A percentile compares a stretch with the other conserved stretches of the same genome.
phyloP scores from a whole-genome alignment of 2,329 filamentous ascomycete species.

The Fusarium equiseti region DNA sequence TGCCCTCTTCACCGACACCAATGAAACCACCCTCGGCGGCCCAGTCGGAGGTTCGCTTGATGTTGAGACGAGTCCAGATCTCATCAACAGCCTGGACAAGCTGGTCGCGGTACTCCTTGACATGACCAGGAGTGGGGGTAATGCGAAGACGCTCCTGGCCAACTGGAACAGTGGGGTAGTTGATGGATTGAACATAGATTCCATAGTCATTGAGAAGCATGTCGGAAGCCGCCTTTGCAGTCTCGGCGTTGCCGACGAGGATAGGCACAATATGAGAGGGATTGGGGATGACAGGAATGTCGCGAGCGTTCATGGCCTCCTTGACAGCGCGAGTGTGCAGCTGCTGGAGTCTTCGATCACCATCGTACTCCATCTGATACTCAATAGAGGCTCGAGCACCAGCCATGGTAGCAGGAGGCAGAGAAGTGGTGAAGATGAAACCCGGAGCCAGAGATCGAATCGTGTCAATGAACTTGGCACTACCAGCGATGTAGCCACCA shows the following conservation, averaged over 20 bases:
- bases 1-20: constrained; percentile 82
- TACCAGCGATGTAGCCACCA: constrained; percentile 96
- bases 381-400: constrained; percentile 92
- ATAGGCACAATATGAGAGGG: constrained; percentile 96
- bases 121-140: constrained; percentile 94
- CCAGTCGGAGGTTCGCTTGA: constrained; percentile 96
- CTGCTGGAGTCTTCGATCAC: constrained; percentile 92
- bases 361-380: constrained; percentile 87
- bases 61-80: constrained; percentile 88
- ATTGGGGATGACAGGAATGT: constrained; percentile 98
- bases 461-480: constrained; percentile 85
- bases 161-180: constrained; percentile 97
- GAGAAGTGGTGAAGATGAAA: constrained; percentile 98
- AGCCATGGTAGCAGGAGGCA: constrained; percentile 97
- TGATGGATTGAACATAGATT: constrained; percentile 99
- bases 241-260: constrained; percentile 91
- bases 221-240: constrained; percentile 92
- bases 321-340: constrained; percentile 96
- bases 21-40: constrained; percentile 91
- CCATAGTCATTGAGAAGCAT: constrained; percentile 89
- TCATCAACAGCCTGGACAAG: constrained; percentile 85
- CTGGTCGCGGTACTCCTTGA: constrained; percentile 84
- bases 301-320: constrained; percentile 78
- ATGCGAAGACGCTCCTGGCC: constrained; percentile 97
- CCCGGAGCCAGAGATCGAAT: constrained; percentile 95